A percentile compares a stretch with the other conserved stretches of the same genome.
These are phyloP conservation scores for Cicer yamashitae DNA, from an alignment of 306 rosid species.

Conservation along the genomic window DNA sequence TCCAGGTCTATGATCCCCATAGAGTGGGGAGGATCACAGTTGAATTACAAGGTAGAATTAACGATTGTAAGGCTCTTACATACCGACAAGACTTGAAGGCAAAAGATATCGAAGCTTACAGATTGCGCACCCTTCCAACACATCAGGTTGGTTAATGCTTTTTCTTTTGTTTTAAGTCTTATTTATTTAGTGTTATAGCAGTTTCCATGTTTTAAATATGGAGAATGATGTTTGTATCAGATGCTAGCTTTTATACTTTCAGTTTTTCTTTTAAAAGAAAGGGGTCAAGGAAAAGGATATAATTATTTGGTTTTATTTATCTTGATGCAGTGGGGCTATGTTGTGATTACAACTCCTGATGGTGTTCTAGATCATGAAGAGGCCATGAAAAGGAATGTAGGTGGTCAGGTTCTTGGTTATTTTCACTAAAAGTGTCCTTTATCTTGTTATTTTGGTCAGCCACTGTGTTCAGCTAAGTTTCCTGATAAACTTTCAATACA, in stretches of 20 bases:
- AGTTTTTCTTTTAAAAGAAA: background rate
- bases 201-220: slow-evolving; percentile 23
- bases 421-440: slow-evolving; percentile 59
- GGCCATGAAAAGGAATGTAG: slow-evolving; percentile 66
- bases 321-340: slow-evolving; percentile 92
- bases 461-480: background rate
- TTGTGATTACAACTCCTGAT: slow-evolving; percentile 90
- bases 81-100: slow-evolving; percentile 79
- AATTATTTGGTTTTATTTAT: slow-evolving; percentile 16
- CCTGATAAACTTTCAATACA: background rate
- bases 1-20: slow-evolving; percentile 81
- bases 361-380: slow-evolving; percentile 97
- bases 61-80: slow-evolving; percentile 77
- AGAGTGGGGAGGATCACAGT: slow-evolving; percentile 92
- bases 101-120: slow-evolving; percentile 72
- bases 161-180: background rate
- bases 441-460: slow-evolving; percentile 4
- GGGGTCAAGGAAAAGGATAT: slow-evolving; percentile 18
- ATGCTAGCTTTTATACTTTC: slow-evolving; percentile 18
- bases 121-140: slow-evolving; percentile 69
- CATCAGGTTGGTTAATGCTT: slow-evolving; percentile 65
- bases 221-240: slow-evolving; percentile 19
- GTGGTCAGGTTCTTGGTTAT: slow-evolving; percentile 50
- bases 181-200: background rate
- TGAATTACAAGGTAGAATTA: slow-evolving; percentile 88